Evolutionary conservation across 208 protist genomes (phyloP).

Genomic region (Strigomonas oncopelti): DNA sequence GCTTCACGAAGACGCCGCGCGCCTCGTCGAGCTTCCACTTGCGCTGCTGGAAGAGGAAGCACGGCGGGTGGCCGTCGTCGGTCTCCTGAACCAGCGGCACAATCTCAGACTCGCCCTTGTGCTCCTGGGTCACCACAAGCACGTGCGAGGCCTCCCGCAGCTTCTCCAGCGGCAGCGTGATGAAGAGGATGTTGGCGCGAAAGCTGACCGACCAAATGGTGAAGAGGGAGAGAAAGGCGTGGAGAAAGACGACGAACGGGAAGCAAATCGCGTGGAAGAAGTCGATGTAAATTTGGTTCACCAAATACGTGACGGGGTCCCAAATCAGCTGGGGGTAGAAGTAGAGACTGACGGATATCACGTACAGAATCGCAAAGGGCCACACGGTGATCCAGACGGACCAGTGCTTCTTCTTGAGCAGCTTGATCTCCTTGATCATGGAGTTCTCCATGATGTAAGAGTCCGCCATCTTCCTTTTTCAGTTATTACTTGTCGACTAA

Average conservation of each 20-base stretch:
- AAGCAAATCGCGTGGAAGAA: conserved; percentile 86
- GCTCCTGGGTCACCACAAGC: conserved; percentile 65
- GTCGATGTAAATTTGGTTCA: conserved; percentile 87
- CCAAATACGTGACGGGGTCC: conserved; percentile 83
- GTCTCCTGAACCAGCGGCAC: conserved; percentile 66
- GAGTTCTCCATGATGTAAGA: conserved; percentile 60
- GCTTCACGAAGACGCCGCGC: conserved; percentile 74
- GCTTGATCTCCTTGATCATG: conserved; percentile 63
- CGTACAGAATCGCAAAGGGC: conserved; percentile 80
- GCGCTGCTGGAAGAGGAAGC: conserved; percentile 88
- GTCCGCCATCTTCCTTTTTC: conserved; percentile 17
- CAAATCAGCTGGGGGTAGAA: conserved; percentile 81
- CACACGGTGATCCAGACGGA: conserved; percentile 80
- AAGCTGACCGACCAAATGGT: conserved; percentile 88
- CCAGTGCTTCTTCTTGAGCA: conserved; percentile 65
- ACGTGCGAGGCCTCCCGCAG: conserved; percentile 62
- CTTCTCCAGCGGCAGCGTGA: conserved; percentile 31
- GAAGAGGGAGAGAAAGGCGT: conserved; percentile 85
- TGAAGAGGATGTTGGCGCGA: conserved; percentile 62
- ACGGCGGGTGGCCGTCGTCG: conserved; percentile 49
- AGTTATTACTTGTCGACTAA: conserved; percentile 1
- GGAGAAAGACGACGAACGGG: conserved; percentile 75
- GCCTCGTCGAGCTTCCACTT: conserved; percentile 83
- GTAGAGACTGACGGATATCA: conserved; percentile 50
- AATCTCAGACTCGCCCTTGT: conserved; percentile 85